These are phyloP conservation scores for Xylariaceae sp. DNA, from an alignment of 2,329 filamentous ascomycete genomes.

Conservation along the genomic window DNA sequence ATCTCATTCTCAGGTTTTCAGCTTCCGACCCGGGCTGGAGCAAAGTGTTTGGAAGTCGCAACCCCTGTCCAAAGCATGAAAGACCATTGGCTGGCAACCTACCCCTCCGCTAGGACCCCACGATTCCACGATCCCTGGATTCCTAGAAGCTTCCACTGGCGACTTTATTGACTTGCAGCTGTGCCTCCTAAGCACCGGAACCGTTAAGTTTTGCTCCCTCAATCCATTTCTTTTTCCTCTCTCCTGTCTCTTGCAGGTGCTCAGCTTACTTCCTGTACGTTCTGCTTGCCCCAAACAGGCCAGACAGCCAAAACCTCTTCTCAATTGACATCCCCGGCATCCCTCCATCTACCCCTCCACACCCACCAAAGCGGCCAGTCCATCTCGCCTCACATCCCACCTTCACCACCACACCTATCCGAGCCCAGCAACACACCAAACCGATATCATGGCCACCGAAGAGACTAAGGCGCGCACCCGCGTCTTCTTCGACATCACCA, in stretches of 20 bases:
- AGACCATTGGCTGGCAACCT: conserved; percentile 12
- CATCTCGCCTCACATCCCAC: neutral
- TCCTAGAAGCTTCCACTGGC: conserved; percentile 21
- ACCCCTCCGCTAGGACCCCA: conserved; percentile 11
- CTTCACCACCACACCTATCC: neutral
- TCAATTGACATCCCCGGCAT: neutral
- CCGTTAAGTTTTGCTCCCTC: conserved; percentile 1
- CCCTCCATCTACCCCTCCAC: neutral
- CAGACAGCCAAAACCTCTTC: neutral
- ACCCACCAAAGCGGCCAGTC: neutral
- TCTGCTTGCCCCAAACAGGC: neutral
- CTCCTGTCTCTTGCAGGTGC: neutral
- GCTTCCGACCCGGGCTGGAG: no score
- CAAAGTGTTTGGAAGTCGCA: neutral
- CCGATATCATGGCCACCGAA: conserved; percentile 12
- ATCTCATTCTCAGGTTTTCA: no score
- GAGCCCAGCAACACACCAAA: neutral
- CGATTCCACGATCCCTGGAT: conserved; percentile 7
- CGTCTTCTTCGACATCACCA: conserved; percentile 90
- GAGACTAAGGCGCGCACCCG: conserved; percentile 60
- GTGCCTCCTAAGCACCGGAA: conserved; percentile 5
- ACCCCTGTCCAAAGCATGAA: conserved; percentile 3
- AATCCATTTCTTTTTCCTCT: neutral
- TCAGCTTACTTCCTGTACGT: neutral
- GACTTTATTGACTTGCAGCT: conserved; percentile 5